Evolutionary conservation across 345 rosid species (phyloP), one percentile per base, ranked within the genome.

Genomic region (Boechera retrofracta): DNA sequence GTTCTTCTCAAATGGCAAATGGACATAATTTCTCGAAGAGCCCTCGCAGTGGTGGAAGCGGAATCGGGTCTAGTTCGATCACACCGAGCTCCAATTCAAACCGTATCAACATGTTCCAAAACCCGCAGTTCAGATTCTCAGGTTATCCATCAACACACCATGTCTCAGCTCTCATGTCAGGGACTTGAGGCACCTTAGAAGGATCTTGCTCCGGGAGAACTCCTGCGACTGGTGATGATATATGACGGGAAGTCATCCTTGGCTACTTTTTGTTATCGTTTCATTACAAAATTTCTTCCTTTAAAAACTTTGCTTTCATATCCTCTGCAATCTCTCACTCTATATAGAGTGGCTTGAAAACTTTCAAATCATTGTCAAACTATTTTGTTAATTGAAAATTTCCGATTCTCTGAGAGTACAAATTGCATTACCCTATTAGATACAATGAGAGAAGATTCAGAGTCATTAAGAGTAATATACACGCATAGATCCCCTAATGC

Each of bases 161-260:
- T 59, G 79, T 77, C 74, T 76, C 86, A 26, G 77, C 72, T 65
- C 83, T 81, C 67, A 71, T 74, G 83, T 41, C 84, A 79, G 77
- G 35, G 69, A 78, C 69, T 15, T 77, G 73, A 78, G 49, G 4
- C 12, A 35, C 10, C 44, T 42, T 64, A 78, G 29, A 65, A n/a
- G 24, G 52, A 57, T 36, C 39, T 39, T 67, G 56, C 56, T 62
- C 61, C 6, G 28, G 48, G 51, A 29, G 9, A 70, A 10, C 4
- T 60, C 61, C 24, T n/a, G 35, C 12, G 32, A 4, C 48, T 3
- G 7, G 42, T 58, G 41, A 35, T 10, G 10, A 56, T 26, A 12
- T 26, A 63, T 63, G 68, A 21, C 70, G 91, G 94, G 84, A 90
- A 87, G 92, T 89, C 98, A 89, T 92, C 98, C 94, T 90, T 92